These are phyloP conservation scores for Cladochytrium replicatum DNA, from an alignment of 192 early-diverging fungal species.

Conservation along the genomic window DNA sequence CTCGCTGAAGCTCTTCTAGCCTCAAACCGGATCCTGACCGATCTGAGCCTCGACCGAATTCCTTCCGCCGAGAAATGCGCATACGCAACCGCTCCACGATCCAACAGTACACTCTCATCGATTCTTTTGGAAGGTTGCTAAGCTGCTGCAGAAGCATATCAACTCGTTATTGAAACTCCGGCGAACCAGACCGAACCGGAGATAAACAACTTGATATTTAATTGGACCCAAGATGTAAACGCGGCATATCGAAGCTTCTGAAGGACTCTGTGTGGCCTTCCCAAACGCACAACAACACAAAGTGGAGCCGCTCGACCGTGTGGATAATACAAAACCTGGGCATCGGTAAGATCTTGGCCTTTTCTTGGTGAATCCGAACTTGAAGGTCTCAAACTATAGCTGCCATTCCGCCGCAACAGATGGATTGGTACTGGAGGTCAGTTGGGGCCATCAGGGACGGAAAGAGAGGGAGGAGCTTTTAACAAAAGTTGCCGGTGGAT, in stretches of 20 bases:
- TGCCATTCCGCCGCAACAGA: conserved; percentile 56
- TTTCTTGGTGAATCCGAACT: conserved; percentile 58
- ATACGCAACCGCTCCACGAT: too few species aligned
- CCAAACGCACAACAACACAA: conserved; percentile 67
- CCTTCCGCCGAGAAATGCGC: too few species aligned
- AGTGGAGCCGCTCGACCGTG: conserved; percentile 48
- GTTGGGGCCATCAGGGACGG: background rate
- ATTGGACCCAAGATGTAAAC: too few species aligned
- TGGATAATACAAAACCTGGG: conserved; percentile 48
- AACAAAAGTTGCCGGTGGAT: background rate
- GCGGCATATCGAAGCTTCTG: conserved; percentile 32
- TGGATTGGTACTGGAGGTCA: conserved; percentile 24
- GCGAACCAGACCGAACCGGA: too few species aligned
- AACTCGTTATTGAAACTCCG: too few species aligned
- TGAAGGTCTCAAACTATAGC: conserved; percentile 39
- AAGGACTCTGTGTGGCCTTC: conserved; percentile 58
- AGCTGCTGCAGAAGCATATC: too few species aligned
- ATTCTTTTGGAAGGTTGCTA: too few species aligned
- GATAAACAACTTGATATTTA: too few species aligned
- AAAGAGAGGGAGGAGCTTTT: background rate
- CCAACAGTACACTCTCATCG: too few species aligned
- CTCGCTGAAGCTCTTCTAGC: too few species aligned
- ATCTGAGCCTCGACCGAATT: too few species aligned
- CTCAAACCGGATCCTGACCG: too few species aligned
- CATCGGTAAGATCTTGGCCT: conserved; percentile 58